phyloP scores from a whole-genome alignment of 352 stramenopile genomes.

The Pythium oligandrum region DNA sequence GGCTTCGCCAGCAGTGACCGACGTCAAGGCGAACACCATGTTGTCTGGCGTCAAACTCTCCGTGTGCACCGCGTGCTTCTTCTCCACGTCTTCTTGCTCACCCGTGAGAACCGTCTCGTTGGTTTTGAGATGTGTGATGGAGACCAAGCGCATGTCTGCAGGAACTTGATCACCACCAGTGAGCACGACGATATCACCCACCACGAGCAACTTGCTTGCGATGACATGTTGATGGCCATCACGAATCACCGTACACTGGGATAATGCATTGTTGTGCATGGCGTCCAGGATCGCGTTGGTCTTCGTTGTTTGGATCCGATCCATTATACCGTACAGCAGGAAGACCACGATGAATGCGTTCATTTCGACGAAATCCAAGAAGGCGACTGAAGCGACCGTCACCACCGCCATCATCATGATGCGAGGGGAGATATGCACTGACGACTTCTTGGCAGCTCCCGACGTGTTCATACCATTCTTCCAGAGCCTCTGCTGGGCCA shows the following conservation, averaged over 20 bases:
- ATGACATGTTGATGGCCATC: constrained; percentile 42
- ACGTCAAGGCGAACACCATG: constrained; percentile 91
- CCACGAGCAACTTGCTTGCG: constrained; percentile 52
- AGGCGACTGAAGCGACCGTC: constrained; percentile 48
- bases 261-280: constrained; percentile 63
- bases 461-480: constrained; percentile 42
- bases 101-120: constrained; percentile 95
- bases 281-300: constrained; percentile 62
- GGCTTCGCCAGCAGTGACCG: constrained; percentile 53
- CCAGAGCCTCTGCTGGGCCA: constrained; percentile 31
- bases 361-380: constrained; percentile 66
- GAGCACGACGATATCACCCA: constrained; percentile 80
- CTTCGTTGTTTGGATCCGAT: constrained; percentile 58
- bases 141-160: constrained; percentile 87
- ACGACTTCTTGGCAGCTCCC: constrained; percentile 43
- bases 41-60: constrained; percentile 71
- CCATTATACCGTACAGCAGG: constrained; percentile 63
- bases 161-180: constrained; percentile 90
- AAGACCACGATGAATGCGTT: constrained; percentile 67
- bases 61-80: constrained; percentile 46
- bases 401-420: constrained; percentile 77
- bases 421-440: constrained; percentile 52
- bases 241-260: constrained; percentile 50
- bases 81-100: constrained; percentile 81
- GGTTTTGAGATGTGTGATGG: constrained; percentile 78